phyloP scores from a whole-genome alignment of 2,329 filamentous ascomycete species.

The Rutstroemia sydowiana region DNA sequence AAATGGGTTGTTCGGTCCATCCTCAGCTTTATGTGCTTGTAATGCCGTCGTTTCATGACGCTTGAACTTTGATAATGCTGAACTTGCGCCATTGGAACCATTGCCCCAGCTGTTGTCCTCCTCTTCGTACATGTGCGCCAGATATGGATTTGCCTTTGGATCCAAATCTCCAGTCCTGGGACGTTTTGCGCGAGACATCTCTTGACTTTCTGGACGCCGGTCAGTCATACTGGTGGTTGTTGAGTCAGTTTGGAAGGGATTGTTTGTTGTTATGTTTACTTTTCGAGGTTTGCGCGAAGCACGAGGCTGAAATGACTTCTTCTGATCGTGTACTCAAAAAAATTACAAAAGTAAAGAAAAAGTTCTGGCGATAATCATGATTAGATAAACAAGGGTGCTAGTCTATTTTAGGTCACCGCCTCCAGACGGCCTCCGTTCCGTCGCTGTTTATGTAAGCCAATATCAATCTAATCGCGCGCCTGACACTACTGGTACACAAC shows the following conservation, averaged over 20 bases:
- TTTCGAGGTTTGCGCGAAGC: slow-evolving; percentile 11
- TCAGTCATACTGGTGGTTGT: slow-evolving; percentile 40
- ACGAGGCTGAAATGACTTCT: slow-evolving; percentile 18
- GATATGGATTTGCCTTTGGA: slow-evolving; percentile 70
- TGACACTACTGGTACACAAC: neutral
- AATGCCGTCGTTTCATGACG: slow-evolving; percentile 74
- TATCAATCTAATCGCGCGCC: neutral
- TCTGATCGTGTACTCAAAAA: neutral
- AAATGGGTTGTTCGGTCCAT: slow-evolving; percentile 79
- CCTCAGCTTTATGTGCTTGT: slow-evolving; percentile 67
- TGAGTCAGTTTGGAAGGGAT: slow-evolving; percentile 13
- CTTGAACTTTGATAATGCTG: slow-evolving; percentile 46
- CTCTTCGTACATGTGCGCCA: slow-evolving; percentile 76
- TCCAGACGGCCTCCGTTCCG: neutral
- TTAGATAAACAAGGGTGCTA: neutral
- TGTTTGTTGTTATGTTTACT: slow-evolving; percentile 23
- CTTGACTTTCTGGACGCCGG: slow-evolving; percentile 46
- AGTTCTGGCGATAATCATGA: slow-evolving; percentile 11
- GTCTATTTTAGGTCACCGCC: slow-evolving; percentile 10
- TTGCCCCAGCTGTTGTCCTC: slow-evolving; percentile 24
- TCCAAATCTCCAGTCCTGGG: slow-evolving; percentile 37
- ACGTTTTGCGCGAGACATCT: slow-evolving; percentile 40
- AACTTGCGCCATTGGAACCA: slow-evolving; percentile 33
- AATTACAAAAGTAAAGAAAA: slow-evolving; percentile 1
- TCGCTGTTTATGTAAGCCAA: neutral